Conservation (phyloP, 1,139 yeast genomes). For the Kazachstania sp. region DNA sequence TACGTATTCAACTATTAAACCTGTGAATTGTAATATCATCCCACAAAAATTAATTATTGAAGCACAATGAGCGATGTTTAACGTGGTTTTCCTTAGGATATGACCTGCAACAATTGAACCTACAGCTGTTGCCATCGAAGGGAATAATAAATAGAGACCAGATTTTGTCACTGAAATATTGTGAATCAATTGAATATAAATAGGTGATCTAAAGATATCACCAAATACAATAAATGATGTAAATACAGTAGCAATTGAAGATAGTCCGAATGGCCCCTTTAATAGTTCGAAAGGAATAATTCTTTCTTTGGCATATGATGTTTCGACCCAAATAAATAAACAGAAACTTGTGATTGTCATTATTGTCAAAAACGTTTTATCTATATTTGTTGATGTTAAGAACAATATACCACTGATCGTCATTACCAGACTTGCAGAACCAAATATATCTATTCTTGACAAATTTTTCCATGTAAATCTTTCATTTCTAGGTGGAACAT, state of each 20-base stretch:
- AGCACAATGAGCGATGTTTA: constrained; percentile 25
- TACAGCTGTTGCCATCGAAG: constrained; percentile 39
- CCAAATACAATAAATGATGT: constrained; percentile 30
- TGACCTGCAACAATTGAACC: constrained; percentile 58
- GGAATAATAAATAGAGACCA: constrained; percentile 45
- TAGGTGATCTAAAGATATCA: constrained; percentile 44
- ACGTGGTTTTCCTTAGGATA: constrained; percentile 29
- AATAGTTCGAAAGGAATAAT: constrained; percentile 28
- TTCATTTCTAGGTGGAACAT: constrained; percentile 31
- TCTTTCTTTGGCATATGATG: constrained; percentile 25
- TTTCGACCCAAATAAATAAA: constrained; percentile 24
- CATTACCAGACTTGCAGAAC: constrained; percentile 55
- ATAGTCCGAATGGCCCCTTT: constrained; percentile 25
- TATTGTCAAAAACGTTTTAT: constrained; percentile 13
- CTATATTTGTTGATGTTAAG: constrained; percentile 29
- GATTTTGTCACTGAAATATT: constrained; percentile 42
- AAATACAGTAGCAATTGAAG: constrained; percentile 23
- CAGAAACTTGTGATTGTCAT: constrained; percentile 15
- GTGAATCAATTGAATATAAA: constrained; percentile 46
- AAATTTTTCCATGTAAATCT: constrained; percentile 39
- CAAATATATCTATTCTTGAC: constrained; percentile 63
- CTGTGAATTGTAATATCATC: constrained; percentile 18
- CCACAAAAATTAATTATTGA: constrained; percentile 20
- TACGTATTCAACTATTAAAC: constrained; percentile 16
- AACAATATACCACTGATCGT: constrained; percentile 45